Evolutionary conservation across 139 green algal genomes (phyloP), one percentile per base, ranked within the genome.

Genomic region (Asterochloris erici): DNA sequence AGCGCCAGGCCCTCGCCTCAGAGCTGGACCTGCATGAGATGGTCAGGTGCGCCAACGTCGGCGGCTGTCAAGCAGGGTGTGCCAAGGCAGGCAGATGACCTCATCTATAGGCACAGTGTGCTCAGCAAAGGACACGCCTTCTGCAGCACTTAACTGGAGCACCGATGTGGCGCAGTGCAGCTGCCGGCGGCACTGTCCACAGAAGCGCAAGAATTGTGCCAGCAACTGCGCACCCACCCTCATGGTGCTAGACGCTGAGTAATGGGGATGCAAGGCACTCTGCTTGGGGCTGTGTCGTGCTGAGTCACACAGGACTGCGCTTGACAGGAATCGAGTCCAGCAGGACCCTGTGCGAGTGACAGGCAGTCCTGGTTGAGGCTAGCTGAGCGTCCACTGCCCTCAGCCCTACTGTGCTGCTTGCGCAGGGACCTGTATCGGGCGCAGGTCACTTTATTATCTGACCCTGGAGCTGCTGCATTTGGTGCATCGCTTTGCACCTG

Each of bases 1-100:
- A 14, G 68, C 76, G 29, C 54, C 60, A 28, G 68, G 23, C 60
- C 19, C 76, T 23, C 23, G 24, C 26, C 26, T 69, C 60, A 80
- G 13, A 60, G 76, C 68, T 24, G 76, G 61, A 70, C 60, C 76
- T 80, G 60, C 68, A 80, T 16, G 76, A 80, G 60, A 80, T 80
- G 76, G 47, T 80, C 76, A 80, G 76, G 76, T 80, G 23, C 23
- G 12, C 6, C 2, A 9, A 21, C 21, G 66, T 9, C 66, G n/a
- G 73, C 62, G n/a, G n/a, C 26, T 54, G n/a, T 29, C 73, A 61
- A 60, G 21, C 26, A n/a, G n/a, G 24, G 21, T 54, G 66, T 71
- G 17, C 17, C 21, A 26, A 71, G 21, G 17, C 1, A 24, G 17
- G 19, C 17, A 21, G 10, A 71, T 24, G 19, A 71, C 4, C 17